Evolutionary conservation across 1,284 basidiomycete genomes (phyloP), one percentile per base, ranked within the genome.

Genomic region (Afroboletus lepidellus): DNA sequence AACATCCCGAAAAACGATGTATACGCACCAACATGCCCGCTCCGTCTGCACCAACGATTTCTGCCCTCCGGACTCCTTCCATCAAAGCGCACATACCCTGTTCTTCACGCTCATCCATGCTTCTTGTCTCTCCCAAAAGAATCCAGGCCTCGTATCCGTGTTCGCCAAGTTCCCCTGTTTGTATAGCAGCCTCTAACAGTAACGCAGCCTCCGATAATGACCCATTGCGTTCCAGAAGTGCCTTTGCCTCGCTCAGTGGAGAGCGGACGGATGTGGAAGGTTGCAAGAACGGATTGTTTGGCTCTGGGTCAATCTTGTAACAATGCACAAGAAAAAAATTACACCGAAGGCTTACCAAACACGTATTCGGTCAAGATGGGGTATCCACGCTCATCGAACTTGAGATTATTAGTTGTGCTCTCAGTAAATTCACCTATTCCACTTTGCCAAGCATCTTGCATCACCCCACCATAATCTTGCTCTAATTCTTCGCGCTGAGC

Each of bases 51-150:
- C 81, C 81, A 16, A 77, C 78, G 48, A 78, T 77, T 66, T 86
- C 83, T 3, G 83, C 85, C 53, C 72, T 76, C 62, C 72, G 78
- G n/a, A 84, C 84, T 50, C 83, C 88, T 65, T 89, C 81, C 36
- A 74, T 73, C 37, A 91, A 77, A 5, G 87, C 92, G 54, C 84
- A 81, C 78, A 94, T 84, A 32, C 86, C 84, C 48, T 84, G 77
- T 55, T 90, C 81, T 72, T 96, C 85, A 52, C 88, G 80, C 79
- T 99, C 97, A 65, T 99, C 95, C 89, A 98, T 98, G 43, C 92
- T 95, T 60, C 95, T 84, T 0, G 90, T 91, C 71, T 97, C 92
- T 9, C 97, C 97, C 0, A 99, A 77, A 23, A 96, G 74, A 29
- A 95, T 85, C 97, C 97, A 99, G 0, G 94, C 84, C 66, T 96